A percentile compares a stretch with the other conserved stretches of the same genome.
phyloP scores from a whole-genome alignment of 2,329 filamentous ascomycete genomes.

The Trichoderma sp. region DNA sequence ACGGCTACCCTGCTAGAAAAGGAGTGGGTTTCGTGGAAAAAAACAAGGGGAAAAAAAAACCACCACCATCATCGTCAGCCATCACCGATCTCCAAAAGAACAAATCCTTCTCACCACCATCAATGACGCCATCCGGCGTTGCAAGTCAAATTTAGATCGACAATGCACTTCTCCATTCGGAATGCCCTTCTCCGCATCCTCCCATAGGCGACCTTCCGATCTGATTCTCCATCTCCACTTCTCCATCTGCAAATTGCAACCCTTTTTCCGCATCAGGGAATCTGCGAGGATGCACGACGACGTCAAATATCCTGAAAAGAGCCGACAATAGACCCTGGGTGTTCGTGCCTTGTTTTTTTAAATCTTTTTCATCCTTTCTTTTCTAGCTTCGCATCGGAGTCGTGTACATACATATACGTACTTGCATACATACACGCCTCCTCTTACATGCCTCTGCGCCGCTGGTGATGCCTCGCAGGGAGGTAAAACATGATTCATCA shows the following conservation, averaged over 20 bases:
- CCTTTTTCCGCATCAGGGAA: slow-evolving; percentile 12
- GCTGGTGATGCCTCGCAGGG: background rate
- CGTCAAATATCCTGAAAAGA: background rate
- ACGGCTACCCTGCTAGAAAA: background rate
- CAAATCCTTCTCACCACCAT: background rate
- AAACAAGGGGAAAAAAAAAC: background rate
- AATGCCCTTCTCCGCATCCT: background rate
- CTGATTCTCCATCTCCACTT: background rate
- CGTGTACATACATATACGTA: background rate
- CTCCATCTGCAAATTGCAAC: slow-evolving; percentile 9
- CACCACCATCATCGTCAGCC: background rate
- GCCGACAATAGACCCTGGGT: background rate
- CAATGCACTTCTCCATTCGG: background rate
- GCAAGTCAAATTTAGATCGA: slow-evolving; percentile 3
- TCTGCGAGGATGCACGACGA: slow-evolving; percentile 2
- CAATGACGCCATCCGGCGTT: slow-evolving; percentile 6
- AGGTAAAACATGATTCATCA: background rate
- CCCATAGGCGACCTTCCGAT: background rate
- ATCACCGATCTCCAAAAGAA: background rate
- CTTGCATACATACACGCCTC: background rate
- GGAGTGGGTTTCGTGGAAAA: background rate
- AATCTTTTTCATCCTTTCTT: background rate
- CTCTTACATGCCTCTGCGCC: background rate
- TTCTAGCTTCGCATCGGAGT: background rate
- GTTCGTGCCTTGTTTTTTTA: background rate